Evolutionary conservation across 1,284 basidiomycete genomes (phyloP).

Genomic region (Papiliotrema nemorosa): DNA sequence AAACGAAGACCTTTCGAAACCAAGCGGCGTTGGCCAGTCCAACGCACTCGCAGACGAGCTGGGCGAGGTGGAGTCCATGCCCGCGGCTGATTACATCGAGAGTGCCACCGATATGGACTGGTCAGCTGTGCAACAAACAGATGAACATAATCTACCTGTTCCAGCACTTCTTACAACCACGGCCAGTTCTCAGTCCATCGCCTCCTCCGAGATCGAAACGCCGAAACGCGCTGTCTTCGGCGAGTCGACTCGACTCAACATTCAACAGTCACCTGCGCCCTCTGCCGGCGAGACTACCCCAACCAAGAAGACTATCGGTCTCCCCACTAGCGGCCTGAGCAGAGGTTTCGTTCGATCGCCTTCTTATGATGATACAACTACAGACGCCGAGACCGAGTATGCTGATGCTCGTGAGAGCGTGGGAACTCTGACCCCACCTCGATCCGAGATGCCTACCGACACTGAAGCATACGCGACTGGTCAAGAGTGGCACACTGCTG

Average conservation of each 20-base stretch:
- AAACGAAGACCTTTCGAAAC: not conserved
- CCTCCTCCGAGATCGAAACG: slow-evolving; percentile 17
- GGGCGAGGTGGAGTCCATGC: slow-evolving; percentile 21
- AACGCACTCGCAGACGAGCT: slow-evolving; percentile 39
- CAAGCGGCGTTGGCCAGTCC: slow-evolving; percentile 19
- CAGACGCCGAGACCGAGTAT: slow-evolving; percentile 68
- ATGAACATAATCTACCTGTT: slow-evolving; percentile 7
- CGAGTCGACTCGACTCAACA: slow-evolving; percentile 9
- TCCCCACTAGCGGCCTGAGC: slow-evolving; percentile 26
- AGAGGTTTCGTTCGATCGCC: slow-evolving; percentile 23
- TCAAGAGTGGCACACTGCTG: slow-evolving; percentile 43
- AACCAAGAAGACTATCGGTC: slow-evolving; percentile 25
- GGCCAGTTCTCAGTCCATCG: slow-evolving; percentile 9
- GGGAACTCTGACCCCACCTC: slow-evolving; percentile 61
- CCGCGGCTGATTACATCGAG: slow-evolving; percentile 23
- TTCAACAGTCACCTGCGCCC: slow-evolving; percentile 8
- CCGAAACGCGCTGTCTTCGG: slow-evolving; percentile 18
- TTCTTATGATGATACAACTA: slow-evolving; percentile 45
- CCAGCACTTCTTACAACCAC: slow-evolving; percentile 7
- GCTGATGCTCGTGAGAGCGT: slow-evolving; percentile 75
- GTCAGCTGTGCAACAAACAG: slow-evolving; percentile 18
- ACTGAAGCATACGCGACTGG: slow-evolving; percentile 42
- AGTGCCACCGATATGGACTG: slow-evolving; percentile 36
- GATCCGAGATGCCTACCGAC: slow-evolving; percentile 59
- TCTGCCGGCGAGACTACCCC: slow-evolving; percentile 33